phyloP scores from a whole-genome alignment of 305 asterid genomes.

The Coffea humblotiana region DNA sequence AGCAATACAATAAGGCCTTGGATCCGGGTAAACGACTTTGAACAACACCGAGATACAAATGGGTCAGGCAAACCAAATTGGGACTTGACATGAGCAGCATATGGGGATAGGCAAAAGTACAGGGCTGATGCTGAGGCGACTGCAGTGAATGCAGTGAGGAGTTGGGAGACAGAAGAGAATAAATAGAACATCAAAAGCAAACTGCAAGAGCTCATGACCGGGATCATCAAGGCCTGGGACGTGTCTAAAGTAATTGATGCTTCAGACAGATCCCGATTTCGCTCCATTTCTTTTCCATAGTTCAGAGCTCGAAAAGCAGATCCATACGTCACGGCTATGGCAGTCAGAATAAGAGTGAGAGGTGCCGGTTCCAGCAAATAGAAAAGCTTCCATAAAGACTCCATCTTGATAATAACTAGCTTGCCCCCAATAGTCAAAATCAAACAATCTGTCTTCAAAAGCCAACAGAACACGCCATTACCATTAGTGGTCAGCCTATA shows the following conservation, averaged over 20 bases:
- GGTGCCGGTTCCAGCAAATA: constrained; percentile 91
- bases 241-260: constrained; percentile 89
- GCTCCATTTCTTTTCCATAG: constrained; percentile 92
- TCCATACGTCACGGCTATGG: constrained; percentile 71
- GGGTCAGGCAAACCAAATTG: constrained; percentile 73
- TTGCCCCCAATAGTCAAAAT: not conserved
- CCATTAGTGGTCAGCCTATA: not conserved
- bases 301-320: constrained; percentile 84
- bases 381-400: constrained; percentile 74
- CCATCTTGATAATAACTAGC: constrained; percentile 45
- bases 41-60: constrained; percentile 74
- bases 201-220: constrained; percentile 95
- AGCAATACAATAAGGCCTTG: constrained; percentile 53
- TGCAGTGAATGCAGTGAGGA: constrained; percentile 88
- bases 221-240: constrained; percentile 96
- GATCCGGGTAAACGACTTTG: constrained; percentile 68
- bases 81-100: constrained; percentile 54
- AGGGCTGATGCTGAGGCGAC: constrained; percentile 80
- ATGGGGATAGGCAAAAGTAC: constrained; percentile 81
- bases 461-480: not conserved
- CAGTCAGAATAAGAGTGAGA: constrained; percentile 66
- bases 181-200: constrained; percentile 91
- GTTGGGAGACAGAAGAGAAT: constrained; percentile 87
- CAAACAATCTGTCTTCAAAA: constrained; percentile 8
- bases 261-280: constrained; percentile 79